These are phyloP conservation scores for Pythium phragmitis DNA, from an alignment of 352 stramenopile genomes.

Conservation along the genomic window DNA sequence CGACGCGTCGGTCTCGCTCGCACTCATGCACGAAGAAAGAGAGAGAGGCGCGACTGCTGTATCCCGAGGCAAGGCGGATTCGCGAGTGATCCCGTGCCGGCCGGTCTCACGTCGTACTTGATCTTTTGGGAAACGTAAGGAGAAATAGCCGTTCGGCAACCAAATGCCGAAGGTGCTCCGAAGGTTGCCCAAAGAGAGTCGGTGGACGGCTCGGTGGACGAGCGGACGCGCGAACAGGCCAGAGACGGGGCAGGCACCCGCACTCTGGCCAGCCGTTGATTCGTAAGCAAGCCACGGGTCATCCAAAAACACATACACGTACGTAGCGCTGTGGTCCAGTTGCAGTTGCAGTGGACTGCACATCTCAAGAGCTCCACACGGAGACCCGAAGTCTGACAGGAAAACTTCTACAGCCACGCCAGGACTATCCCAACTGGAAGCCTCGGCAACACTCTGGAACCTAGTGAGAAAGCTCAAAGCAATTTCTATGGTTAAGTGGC, in stretches of 20 bases:
- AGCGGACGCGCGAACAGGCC: constrained; percentile 1
- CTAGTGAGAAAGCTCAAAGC: too few relatives aligned
- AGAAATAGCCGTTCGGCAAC: constrained; percentile 1
- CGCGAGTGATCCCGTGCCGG: constrained; percentile 11
- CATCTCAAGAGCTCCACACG: too few relatives aligned
- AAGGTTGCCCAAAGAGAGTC: constrained; percentile 34
- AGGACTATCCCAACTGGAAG: too few relatives aligned
- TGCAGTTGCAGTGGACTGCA: too few relatives aligned
- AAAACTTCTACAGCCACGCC: too few relatives aligned
- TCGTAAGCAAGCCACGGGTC: constrained; percentile 8
- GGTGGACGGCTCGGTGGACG: constrained; percentile 23
- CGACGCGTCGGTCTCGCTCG: background rate
- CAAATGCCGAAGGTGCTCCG: background rate
- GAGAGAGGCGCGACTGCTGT: background rate
- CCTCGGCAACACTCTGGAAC: too few relatives aligned
- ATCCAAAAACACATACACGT: too few relatives aligned
- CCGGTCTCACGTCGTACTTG: constrained; percentile 1
- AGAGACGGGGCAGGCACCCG: constrained; percentile 5
- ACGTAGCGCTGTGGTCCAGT: too few relatives aligned
- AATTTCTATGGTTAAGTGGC: too few relatives aligned
- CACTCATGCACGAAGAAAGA: constrained; percentile 15
- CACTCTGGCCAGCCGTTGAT: constrained; percentile 5
- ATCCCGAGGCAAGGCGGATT: constrained; percentile 5
- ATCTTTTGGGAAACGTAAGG: background rate
- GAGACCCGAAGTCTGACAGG: too few relatives aligned